phyloP scores from a whole-genome alignment of 352 stramenopile species.

The Pythium sukuiense region DNA sequence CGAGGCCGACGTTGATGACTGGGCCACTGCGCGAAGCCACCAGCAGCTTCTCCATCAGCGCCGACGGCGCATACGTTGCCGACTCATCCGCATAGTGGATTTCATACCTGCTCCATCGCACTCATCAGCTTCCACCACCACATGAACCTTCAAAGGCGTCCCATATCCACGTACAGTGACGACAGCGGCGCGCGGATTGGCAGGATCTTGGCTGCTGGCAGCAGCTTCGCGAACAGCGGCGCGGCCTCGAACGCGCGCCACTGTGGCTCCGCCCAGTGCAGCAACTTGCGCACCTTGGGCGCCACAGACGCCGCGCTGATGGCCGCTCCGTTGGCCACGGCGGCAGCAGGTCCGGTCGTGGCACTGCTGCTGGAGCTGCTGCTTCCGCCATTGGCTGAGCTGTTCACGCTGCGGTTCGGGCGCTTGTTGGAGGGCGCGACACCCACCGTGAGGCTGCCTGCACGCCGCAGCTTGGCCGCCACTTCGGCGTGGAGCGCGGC shows the following conservation, averaged over 20 bases:
- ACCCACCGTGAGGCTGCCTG: slow-evolving; percentile 17
- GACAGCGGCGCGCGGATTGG: slow-evolving; percentile 82
- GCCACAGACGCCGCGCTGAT: background rate
- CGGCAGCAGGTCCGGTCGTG: background rate
- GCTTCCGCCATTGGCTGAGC: slow-evolving; percentile 1
- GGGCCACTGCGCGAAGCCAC: slow-evolving; percentile 52
- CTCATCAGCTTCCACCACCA: background rate
- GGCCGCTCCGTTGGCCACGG: background rate
- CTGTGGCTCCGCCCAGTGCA: slow-evolving; percentile 60
- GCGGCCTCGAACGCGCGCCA: slow-evolving; percentile 67
- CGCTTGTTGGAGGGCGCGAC: slow-evolving; percentile 17
- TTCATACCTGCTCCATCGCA: slow-evolving; percentile 59
- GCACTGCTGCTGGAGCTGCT: background rate
- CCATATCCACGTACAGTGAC: slow-evolving; percentile 53
- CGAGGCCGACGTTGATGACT: slow-evolving; percentile 68
- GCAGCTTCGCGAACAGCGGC: slow-evolving; percentile 48
- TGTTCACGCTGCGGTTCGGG: slow-evolving; percentile 15
- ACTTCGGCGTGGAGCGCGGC: slow-evolving; percentile 25
- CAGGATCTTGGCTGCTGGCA: slow-evolving; percentile 59
- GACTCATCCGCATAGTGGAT: slow-evolving; percentile 66
- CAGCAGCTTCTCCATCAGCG: slow-evolving; percentile 84
- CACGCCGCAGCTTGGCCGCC: slow-evolving; percentile 31
- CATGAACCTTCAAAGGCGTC: background rate
- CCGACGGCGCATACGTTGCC: slow-evolving; percentile 61
- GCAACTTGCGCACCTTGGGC: slow-evolving; percentile 52